Evolutionary conservation across 352 stramenopile species (phyloP).

Genomic region (Plasmopara muralis): DNA sequence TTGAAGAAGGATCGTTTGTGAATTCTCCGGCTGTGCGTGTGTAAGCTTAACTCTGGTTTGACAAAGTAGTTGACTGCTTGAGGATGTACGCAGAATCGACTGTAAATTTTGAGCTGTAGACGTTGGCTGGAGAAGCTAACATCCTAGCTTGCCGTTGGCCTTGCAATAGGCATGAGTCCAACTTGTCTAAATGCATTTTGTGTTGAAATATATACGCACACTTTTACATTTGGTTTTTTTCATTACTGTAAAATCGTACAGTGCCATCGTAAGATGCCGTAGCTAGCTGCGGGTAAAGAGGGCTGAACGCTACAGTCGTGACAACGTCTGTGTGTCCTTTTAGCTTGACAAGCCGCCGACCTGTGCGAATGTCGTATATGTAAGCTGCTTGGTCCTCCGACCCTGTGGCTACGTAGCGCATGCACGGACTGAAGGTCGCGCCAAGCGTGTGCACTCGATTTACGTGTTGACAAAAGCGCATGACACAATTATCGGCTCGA

Average conservation of each 20-base stretch:
- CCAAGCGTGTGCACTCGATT: constrained; percentile 76
- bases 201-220: constrained; percentile 36
- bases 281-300: constrained; percentile 69
- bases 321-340: constrained; percentile 69
- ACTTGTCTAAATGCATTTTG: constrained; percentile 34
- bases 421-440: constrained; percentile 81
- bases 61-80: constrained; percentile 25
- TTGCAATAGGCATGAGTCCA: constrained; percentile 23
- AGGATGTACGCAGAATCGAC: constrained; percentile 25
- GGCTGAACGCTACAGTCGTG: constrained; percentile 73
- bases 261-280: constrained; percentile 75
- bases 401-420: constrained; percentile 84
- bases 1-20: constrained; percentile 73
- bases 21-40: constrained; percentile 78
- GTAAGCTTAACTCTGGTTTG: constrained; percentile 32
- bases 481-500: constrained; percentile 77
- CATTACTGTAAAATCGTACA: constrained; percentile 47
- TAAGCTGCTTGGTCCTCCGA: constrained; percentile 80
- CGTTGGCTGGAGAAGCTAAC: constrained; percentile 21
- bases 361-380: constrained; percentile 83
- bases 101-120: constrained; percentile 35
- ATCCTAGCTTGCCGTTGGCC: constrained; percentile 13
- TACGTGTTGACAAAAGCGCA: constrained; percentile 76
- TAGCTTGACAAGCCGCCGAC: constrained; percentile 50
- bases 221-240: constrained; percentile 14